Conservation (phyloP, 2,329 filamentous ascomycete species). For the Cercospora nicotianae region DNA sequence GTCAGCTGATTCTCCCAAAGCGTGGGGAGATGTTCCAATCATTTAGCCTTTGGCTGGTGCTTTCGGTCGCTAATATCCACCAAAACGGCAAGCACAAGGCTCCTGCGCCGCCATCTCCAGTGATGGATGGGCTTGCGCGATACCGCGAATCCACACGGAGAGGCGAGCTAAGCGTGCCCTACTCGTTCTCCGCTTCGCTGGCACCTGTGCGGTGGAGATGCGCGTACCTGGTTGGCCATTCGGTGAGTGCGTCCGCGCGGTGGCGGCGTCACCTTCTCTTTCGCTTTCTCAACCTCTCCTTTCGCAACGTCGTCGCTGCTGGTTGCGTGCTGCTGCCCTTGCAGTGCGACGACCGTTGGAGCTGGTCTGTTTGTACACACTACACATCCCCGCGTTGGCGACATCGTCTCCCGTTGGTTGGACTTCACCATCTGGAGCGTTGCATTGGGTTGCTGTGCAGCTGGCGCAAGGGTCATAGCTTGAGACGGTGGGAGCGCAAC, state of each 20-base stretch:
- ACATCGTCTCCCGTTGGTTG: neutral
- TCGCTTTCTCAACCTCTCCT: neutral
- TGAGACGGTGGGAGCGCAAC: neutral
- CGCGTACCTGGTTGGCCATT: neutral
- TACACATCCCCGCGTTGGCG: neutral
- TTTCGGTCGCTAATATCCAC: constrained; percentile 4
- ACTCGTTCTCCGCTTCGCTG: neutral
- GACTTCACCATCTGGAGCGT: neutral
- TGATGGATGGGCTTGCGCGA: neutral
- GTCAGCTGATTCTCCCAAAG: neutral
- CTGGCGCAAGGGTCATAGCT: constrained; percentile 1
- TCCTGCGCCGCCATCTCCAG: neutral
- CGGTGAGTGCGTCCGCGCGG: neutral
- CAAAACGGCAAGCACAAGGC: constrained; percentile 8
- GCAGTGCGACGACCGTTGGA: neutral
- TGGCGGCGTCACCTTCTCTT: neutral
- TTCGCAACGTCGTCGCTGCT: neutral
- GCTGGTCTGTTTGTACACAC: neutral
- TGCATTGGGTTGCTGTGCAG: neutral
- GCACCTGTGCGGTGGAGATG: neutral
- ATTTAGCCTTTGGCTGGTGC: constrained; percentile 1
- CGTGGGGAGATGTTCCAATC: neutral
- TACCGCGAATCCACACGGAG: neutral
- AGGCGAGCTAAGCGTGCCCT: neutral
- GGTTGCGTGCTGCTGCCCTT: neutral